Conservation (phyloP, 164 flowering plant species). For the Dillenia suffruticosa region DNA sequence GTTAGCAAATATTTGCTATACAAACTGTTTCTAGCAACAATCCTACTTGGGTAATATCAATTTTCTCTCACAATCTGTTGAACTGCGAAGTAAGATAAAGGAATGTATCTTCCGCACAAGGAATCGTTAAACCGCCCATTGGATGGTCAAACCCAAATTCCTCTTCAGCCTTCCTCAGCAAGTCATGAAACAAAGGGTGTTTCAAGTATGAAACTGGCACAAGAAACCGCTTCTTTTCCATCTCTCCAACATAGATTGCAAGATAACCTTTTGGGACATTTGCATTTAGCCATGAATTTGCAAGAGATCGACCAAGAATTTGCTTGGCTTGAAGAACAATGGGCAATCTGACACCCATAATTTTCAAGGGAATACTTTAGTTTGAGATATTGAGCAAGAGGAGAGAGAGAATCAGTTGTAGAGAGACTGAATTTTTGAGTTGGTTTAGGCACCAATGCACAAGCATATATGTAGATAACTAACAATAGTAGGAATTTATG, state of each 20-base stretch:
- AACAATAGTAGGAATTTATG: no score
- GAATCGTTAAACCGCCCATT: conserved; percentile 11
- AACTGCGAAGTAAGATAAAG: no score
- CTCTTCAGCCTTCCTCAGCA: conserved; percentile 23
- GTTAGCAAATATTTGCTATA: no score
- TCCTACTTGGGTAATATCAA: no score
- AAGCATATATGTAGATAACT: background rate
- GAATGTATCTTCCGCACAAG: background rate
- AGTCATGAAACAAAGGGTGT: conserved; percentile 20
- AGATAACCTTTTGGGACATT: conserved; percentile 30
- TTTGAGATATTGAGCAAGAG: background rate
- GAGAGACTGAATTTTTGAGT: background rate
- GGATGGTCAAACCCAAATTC: conserved; percentile 9
- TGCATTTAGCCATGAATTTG: background rate
- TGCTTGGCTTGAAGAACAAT: conserved; percentile 15
- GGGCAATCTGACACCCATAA: conserved; percentile 18
- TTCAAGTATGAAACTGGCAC: conserved; percentile 24
- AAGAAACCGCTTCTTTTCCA: conserved; percentile 15
- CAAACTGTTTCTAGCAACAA: no score
- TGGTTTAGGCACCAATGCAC: background rate
- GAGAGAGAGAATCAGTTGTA: background rate
- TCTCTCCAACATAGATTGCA: conserved; percentile 36
- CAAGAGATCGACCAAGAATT: conserved; percentile 5
- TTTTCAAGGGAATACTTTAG: background rate
- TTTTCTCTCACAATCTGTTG: no score